phyloP scores from a whole-genome alignment of 345 rosid genomes.

The Ceriops decandra region DNA sequence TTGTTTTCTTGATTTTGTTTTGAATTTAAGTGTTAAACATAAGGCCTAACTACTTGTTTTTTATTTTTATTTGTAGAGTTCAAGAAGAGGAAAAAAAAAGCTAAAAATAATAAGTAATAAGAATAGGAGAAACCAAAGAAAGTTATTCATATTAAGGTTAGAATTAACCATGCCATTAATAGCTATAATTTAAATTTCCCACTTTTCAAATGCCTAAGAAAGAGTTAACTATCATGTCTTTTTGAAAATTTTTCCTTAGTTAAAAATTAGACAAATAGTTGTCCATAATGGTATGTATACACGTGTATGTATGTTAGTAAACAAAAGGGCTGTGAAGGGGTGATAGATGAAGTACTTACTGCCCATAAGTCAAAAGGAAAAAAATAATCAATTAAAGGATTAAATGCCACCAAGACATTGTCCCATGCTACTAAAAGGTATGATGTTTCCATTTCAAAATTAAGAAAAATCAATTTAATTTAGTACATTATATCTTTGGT shows the following conservation, averaged over 20 bases:
- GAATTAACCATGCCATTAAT: constrained; percentile 88
- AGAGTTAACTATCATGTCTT: no score
- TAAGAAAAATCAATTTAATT: not conserved
- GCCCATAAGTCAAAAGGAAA: constrained; percentile 45
- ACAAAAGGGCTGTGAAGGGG: no score
- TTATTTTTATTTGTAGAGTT: constrained; percentile 20
- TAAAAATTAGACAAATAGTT: no score
- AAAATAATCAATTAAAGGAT: constrained; percentile 61
- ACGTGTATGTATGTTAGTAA: no score
- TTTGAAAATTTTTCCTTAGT: no score
- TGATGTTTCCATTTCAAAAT: not conserved
- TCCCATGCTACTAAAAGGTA: constrained; percentile 69
- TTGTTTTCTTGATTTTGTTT: not conserved
- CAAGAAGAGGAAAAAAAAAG: constrained; percentile 45
- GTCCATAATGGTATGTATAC: no score
- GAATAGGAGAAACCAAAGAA: constrained; percentile 37
- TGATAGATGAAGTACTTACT: not conserved
- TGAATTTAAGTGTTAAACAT: no score
- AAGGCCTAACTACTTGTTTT: not conserved
- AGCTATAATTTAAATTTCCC: constrained; percentile 34
- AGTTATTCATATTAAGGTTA: constrained; percentile 82
- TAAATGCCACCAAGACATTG: constrained; percentile 52
- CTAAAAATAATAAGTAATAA: constrained; percentile 38
- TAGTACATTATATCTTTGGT: not conserved
- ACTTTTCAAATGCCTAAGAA: not conserved